phyloP scores from a whole-genome alignment of 78 protist genomes.

The Kipferlia bialata region DNA sequence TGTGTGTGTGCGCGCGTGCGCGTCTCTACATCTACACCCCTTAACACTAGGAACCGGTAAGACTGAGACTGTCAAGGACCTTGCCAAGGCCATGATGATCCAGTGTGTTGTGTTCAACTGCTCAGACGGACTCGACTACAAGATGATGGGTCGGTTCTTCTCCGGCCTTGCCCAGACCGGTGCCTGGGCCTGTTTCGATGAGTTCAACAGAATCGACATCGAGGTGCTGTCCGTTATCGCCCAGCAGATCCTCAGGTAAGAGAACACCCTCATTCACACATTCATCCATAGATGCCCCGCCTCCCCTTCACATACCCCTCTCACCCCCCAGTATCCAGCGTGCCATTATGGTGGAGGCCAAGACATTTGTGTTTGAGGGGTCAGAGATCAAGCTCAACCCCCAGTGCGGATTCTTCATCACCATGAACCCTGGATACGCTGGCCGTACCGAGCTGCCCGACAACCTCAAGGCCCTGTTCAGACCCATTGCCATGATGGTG shows the following conservation, averaged over 20 bases:
- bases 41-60: constrained; percentile 75
- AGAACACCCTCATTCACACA: too few relatives aligned
- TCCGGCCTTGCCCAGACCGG: constrained; percentile 59
- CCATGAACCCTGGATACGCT: constrained; percentile 83
- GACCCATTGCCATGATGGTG: constrained; percentile 63
- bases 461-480: constrained; percentile 67
- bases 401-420: constrained; percentile 62
- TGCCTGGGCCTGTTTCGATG: constrained; percentile 71
- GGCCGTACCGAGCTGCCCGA: constrained; percentile 81
- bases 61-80: constrained; percentile 63
- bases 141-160: constrained; percentile 62
- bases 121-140: constrained; percentile 46
- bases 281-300: too few relatives aligned
- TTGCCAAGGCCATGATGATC: constrained; percentile 53
- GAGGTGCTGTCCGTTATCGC: constrained; percentile 60
- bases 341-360: not conserved
- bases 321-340: too few relatives aligned
- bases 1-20: too few relatives aligned
- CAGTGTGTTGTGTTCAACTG: constrained; percentile 63
- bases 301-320: too few relatives aligned
- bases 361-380: constrained; percentile 8
- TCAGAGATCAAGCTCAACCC: constrained; percentile 14
- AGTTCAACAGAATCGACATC: constrained; percentile 42
- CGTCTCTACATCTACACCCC: too few relatives aligned
- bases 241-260: constrained; percentile 27